Percentiles rank a stretch among this genome's conserved stretches.
phyloP scores from a whole-genome alignment of 176 grass and related monocot species.

The Paspalum notatum region DNA sequence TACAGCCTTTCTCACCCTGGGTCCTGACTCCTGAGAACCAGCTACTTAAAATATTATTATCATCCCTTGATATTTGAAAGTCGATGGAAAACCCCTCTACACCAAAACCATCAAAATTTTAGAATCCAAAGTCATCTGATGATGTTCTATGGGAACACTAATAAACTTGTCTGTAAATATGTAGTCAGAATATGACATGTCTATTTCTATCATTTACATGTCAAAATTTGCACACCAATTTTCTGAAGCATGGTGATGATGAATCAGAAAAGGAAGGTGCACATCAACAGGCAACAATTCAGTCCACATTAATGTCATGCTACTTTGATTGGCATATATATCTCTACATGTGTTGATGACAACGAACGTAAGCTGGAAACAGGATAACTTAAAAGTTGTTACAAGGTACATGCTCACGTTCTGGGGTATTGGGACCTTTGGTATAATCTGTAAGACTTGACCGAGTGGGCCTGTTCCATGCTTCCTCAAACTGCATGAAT shows the following conservation, averaged over 20 bases:
- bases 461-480: constrained; percentile 20
- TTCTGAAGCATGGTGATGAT: constrained; percentile 1
- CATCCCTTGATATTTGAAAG: neutral
- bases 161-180: neutral
- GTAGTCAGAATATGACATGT: neutral
- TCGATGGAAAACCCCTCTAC: neutral
- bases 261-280: constrained; percentile 8
- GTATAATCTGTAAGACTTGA: constrained; percentile 38
- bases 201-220: neutral
- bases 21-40: neutral
- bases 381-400: constrained; percentile 42
- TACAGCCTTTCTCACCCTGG: neutral
- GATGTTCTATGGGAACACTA: neutral
- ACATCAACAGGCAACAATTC: neutral
- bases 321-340: constrained; percentile 23
- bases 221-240: constrained; percentile 10
- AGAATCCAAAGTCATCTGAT: neutral
- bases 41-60: neutral
- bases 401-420: constrained; percentile 37
- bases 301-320: neutral
- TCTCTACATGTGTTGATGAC: constrained; percentile 40
- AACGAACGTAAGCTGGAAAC: constrained; percentile 30
- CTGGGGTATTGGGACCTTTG: constrained; percentile 27
- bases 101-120: constrained; percentile 14
- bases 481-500: constrained; percentile 80